Base-by-base conservation (phyloP, 805 yeast genomes). In the Metschnikowia gelsemii region DNA sequence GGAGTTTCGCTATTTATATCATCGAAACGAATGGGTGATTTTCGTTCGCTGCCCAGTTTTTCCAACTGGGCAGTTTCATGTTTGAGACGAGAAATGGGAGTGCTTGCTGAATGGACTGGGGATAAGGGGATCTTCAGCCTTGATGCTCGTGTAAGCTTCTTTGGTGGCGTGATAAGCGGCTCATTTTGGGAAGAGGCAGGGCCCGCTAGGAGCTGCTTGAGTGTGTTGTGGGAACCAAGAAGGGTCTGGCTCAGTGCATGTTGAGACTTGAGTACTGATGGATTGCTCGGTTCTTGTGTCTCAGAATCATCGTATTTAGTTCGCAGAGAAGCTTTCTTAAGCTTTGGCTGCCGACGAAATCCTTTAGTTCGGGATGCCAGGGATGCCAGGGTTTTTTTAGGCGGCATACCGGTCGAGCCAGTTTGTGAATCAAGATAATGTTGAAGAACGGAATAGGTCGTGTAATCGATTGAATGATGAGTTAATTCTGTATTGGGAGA, bases 141-240 rank as follows among this genome's bases (percentile, higher is more conserved):
- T 20, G 40, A 28, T 17, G 35, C 13, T 11, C 45, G 38, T n/a
- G 37, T 38, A 8, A 24, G 28, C 9, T 36, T 38, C 18, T 31
- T 32, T 17, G 50, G 43, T 12, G 44, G 38, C 18, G 38, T 29
- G n/a, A 18, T 12, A 8, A 23, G 7, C 6, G 32, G 19, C 27
- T 14, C 18, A 29, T 25, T 22, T 13, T 25, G n/a, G 5, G 23
- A 28, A 12, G 32, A 8, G 9, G 29, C 7, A 9, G 47, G 36
- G 17, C 40, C 47, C 13, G 45, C 39, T n/a, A 51, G 46, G 16
- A 49, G 50, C 45, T 47, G 52, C 11, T 45, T 50, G 34, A 51
- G 50, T 18, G 46, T 32, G 23, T 51, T 51, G 36, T 47, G 54
- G 12, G 50, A 21, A 14, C 54, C 52, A 16, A 50, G 35, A 23